Percentiles rank a stretch among this genome's conserved stretches.
Conservation (phyloP, 257 asterid species). For the Solanum piurae region DNA sequence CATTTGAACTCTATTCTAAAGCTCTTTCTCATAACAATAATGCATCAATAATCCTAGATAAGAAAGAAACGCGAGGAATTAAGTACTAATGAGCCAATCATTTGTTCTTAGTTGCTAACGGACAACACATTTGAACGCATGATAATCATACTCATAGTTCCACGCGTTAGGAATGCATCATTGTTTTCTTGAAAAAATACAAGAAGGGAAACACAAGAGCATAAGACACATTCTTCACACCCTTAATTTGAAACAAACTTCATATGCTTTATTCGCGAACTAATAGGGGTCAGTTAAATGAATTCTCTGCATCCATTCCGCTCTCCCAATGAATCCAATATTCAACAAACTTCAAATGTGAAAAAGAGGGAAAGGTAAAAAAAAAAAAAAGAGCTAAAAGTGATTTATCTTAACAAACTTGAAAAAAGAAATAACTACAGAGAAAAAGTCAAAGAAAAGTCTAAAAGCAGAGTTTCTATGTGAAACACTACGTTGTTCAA, state of each 20-base stretch:
- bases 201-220: neutral
- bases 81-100: neutral
- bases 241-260: neutral
- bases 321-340: neutral
- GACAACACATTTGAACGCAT: no score
- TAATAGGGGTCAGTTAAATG: neutral
- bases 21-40: neutral
- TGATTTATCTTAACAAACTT: neutral
- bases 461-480: neutral
- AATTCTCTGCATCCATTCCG: neutral
- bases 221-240: neutral
- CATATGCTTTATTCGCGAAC: neutral
- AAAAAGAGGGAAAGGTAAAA: neutral
- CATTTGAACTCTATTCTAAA: neutral
- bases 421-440: neutral
- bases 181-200: neutral
- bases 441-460: neutral
- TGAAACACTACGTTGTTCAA: neutral
- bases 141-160: no score
- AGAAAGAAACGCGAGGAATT: neutral
- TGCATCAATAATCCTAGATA: neutral
- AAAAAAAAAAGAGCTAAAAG: neutral
- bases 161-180: neutral
- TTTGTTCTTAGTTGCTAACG: neutral
- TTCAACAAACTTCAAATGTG: neutral